Evolutionary conservation across 2,329 filamentous ascomycete species (phyloP), one percentile per base, ranked within the genome.

Genomic region (Aspergillus sp.): DNA sequence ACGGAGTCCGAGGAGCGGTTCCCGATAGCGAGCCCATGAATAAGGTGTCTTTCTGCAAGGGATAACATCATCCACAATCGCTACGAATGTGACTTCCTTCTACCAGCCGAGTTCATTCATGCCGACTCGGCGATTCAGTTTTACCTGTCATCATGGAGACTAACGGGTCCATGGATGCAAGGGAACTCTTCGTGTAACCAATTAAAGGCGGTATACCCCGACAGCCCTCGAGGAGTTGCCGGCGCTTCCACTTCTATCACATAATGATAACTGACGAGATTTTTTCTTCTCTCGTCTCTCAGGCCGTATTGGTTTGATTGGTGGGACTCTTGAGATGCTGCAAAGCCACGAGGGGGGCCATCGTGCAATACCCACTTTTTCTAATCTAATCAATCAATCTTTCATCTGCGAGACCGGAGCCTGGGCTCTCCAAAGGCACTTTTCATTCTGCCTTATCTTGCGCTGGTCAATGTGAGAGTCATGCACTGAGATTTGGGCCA

Each of bases 351-450:
- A 56, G 27, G 61, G 61, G 61, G 60, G 60, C 60, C 61, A 62
- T 58, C 56, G 46, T 50, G 30, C 47, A 27, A 62, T 64, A 64
- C 54, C 62, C 65, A 65, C 62, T 57, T 54, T 54, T 57, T 58
- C 57, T 59, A 58, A 66, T 67, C 64, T 67, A 66, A 67, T 66
- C 64, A 66, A 65, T 66, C 62, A 63, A 42, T 56, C 56, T 61
- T 54, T 59, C 41, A 53, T 41, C 56, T 51, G 42, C 54, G 45
- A 55, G 15, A 56, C 47, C 39, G 54, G 54, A 50, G 39, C 45
- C 8, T 30, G 22, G 44, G 20, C 19, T 22, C 27, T 15, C 22
- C 9, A 30, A 30, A 30, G 9, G 9, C 3, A 30, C 9, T 30
- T 30, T 30, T 30, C 9, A 9, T 9, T 30, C 11, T 30, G 27